Percentiles rank a stretch among this genome's conserved stretches.
phyloP scores from a whole-genome alignment of 2,329 filamentous ascomycete species.

The Dactylellina drechsleri region DNA sequence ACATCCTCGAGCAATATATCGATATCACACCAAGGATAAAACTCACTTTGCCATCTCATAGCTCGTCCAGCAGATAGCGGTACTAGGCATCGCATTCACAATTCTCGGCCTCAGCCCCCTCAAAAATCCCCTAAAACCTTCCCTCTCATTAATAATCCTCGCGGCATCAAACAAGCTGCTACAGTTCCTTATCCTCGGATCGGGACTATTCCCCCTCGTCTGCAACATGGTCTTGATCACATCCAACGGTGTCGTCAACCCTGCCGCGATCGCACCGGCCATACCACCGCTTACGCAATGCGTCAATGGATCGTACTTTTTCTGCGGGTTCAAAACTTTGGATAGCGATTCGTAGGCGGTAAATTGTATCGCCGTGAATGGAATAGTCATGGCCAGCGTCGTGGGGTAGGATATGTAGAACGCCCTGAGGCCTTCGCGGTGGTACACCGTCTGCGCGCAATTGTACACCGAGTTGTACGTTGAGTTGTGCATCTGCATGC shows the following conservation, averaged over 20 bases:
- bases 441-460: conserved; percentile 88
- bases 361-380: conserved; percentile 96
- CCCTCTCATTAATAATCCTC: conserved; percentile 80
- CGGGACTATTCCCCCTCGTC: conserved; percentile 84
- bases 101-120: conserved; percentile 90
- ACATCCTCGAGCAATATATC: not conserved
- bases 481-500: conserved; percentile 98
- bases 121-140: conserved; percentile 88
- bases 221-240: conserved; percentile 98
- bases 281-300: conserved; percentile 93
- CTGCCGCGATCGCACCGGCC: conserved; percentile 91
- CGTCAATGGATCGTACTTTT: conserved; percentile 88
- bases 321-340: conserved; percentile 86
- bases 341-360: conserved; percentile 97
- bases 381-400: conserved; percentile 97
- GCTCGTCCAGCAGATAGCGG: conserved; percentile 86
- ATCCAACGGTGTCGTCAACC: conserved; percentile 93
- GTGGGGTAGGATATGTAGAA: conserved; percentile 99
- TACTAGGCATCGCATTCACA: conserved; percentile 97
- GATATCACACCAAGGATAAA: not conserved
- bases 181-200: conserved; percentile 82
- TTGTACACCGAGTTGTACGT: conserved; percentile 85
- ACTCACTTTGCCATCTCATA: conserved; percentile 59
- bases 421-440: conserved; percentile 83
- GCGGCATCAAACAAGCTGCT: conserved; percentile 83